A percentile compares a stretch with the other conserved stretches of the same genome.
Conservation (phyloP, 2,329 filamentous ascomycete species). For the Alternaria sp. region DNA sequence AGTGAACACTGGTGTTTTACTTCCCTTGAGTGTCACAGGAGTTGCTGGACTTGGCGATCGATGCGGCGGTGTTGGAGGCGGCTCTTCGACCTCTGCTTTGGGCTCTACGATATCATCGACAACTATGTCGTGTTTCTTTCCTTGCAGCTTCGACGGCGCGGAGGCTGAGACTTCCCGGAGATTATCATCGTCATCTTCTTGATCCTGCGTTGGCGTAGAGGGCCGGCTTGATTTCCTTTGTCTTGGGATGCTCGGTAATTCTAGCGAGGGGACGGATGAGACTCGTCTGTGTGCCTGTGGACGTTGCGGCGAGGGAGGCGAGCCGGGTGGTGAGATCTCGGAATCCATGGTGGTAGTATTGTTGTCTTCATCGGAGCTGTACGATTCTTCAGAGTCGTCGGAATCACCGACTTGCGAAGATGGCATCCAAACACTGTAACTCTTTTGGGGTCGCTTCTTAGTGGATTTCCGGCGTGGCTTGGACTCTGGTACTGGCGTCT, state of each 20-base stretch:
- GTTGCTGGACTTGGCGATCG: slow-evolving; percentile 60
- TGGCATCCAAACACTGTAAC: slow-evolving; percentile 59
- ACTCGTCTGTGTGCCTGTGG: slow-evolving; percentile 52
- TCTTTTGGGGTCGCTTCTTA: slow-evolving; percentile 44
- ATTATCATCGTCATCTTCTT: slow-evolving; percentile 12
- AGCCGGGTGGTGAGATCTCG: slow-evolving; percentile 27
- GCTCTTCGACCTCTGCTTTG: slow-evolving; percentile 29
- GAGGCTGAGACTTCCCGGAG: slow-evolving; percentile 31
- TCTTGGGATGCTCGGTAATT: slow-evolving; percentile 55
- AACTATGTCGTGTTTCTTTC: slow-evolving; percentile 22
- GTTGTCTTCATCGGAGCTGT: slow-evolving; percentile 35
- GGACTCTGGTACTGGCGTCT: slow-evolving; percentile 19
- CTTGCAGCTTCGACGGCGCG: slow-evolving; percentile 39
- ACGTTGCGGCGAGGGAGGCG: slow-evolving; percentile 34
- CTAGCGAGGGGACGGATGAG: slow-evolving; percentile 57
- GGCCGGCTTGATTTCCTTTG: slow-evolving; percentile 51
- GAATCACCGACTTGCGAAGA: slow-evolving; percentile 47
- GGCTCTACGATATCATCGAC: slow-evolving; percentile 18
- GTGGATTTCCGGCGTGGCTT: slow-evolving; percentile 40
- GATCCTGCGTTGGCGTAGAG: slow-evolving; percentile 39
- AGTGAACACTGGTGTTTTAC: slow-evolving; percentile 56
- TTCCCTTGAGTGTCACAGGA: slow-evolving; percentile 53
- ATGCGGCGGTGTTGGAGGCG: slow-evolving; percentile 59
- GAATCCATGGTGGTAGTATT: slow-evolving; percentile 26
- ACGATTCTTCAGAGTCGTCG: slow-evolving; percentile 31